These are phyloP conservation scores for Helichrysum umbraculigerum DNA, from an alignment of 129 eudicot species.

Conservation along the genomic window DNA sequence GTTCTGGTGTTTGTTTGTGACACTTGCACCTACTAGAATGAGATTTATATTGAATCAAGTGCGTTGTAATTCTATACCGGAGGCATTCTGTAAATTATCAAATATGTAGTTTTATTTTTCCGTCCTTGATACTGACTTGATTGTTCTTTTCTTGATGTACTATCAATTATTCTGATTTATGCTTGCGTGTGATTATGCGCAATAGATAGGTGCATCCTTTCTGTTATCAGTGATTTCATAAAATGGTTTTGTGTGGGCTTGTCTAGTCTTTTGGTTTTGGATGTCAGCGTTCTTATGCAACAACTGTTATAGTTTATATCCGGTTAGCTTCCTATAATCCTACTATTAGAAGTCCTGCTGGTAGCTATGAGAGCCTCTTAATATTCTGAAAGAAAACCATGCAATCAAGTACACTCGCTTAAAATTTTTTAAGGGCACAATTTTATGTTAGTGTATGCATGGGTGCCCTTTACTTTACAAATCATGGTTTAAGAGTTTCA, in stretches of 20 bases:
- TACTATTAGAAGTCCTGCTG: neutral
- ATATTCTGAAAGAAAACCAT: conserved; percentile 11
- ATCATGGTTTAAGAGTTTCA: conserved; percentile 13
- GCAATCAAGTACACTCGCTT: neutral
- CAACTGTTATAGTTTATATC: neutral
- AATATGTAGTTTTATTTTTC: neutral
- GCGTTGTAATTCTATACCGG: neutral
- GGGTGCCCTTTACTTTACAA: conserved; percentile 10
- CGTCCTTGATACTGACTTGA: neutral
- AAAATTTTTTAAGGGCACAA: neutral
- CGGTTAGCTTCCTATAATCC: neutral
- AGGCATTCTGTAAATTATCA: neutral
- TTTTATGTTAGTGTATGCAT: neutral
- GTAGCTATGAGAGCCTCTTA: neutral
- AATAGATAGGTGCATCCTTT: neutral
- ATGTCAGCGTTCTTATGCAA: neutral
- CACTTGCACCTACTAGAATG: neutral
- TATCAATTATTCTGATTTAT: neutral
- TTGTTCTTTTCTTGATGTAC: neutral
- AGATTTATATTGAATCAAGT: neutral
- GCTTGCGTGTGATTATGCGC: neutral
- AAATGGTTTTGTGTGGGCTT: conserved; percentile 13
- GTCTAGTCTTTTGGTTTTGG: conserved; percentile 1
- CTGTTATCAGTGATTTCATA: neutral
- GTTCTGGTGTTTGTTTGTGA: conserved; percentile 11